phyloP scores from a whole-genome alignment of 495 filamentous ascomycete genomes.

The Tuber brumale region DNA sequence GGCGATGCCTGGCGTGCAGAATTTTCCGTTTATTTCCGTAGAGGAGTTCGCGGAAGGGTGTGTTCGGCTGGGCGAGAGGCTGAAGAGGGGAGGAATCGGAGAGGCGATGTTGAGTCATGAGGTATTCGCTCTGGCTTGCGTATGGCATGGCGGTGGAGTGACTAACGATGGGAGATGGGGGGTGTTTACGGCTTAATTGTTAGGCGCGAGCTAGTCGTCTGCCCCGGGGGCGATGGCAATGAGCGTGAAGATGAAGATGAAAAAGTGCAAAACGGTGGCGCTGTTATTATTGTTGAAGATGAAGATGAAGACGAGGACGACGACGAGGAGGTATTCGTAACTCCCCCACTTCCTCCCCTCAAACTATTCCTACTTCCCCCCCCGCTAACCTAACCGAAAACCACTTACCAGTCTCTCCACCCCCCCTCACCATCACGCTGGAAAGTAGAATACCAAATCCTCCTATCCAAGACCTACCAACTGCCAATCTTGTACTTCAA shows the following conservation, averaged over 20 bases:
- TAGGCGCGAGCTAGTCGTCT: neutral
- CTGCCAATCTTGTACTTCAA: conserved; percentile 34
- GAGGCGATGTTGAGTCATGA: neutral
- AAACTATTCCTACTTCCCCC: too few species aligned
- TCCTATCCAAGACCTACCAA: conserved; percentile 23
- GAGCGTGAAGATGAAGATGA: neutral
- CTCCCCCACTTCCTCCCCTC: neutral
- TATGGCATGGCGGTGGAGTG: neutral
- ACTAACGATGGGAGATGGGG: neutral
- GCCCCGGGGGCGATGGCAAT: neutral
- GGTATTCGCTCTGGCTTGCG: neutral
- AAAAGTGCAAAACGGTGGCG: neutral
- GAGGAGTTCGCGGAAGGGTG: neutral
- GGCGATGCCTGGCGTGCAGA: neutral
- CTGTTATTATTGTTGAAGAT: neutral
- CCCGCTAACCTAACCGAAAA: neutral
- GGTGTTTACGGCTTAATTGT: neutral
- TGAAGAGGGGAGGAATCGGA: neutral
- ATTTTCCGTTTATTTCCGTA: neutral
- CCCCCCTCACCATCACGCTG: neutral
- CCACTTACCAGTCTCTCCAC: neutral
- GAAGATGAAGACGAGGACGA: neutral
- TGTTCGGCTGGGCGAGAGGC: neutral
- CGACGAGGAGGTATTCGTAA: neutral
- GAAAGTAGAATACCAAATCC: conserved; percentile 29